Conservation (phyloP, 495 filamentous ascomycete genomes). For the Xylaria acuta region DNA sequence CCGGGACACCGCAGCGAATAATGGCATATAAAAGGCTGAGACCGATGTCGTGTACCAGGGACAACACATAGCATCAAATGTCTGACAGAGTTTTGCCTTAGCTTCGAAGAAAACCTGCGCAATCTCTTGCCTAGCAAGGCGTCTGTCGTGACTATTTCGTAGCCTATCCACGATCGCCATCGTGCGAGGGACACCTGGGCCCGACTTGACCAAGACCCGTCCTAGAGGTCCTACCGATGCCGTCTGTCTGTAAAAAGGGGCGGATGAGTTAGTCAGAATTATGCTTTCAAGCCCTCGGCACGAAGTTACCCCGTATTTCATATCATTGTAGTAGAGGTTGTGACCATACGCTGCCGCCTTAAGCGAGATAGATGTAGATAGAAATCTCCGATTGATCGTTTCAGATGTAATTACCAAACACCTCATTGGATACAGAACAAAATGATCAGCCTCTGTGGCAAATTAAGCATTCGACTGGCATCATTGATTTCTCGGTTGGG, state of each 20-base stretch:
- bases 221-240: not conserved
- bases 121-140: constrained; percentile 36
- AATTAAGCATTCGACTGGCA: not conserved
- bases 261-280: not conserved
- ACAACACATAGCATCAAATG: constrained; percentile 38
- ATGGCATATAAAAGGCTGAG: constrained; percentile 48
- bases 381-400: not conserved
- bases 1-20: constrained; percentile 62
- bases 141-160: constrained; percentile 2
- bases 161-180: not conserved
- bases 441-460: constrained; percentile 4
- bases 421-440: not conserved
- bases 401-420: not conserved
- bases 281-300: not conserved
- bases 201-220: not conserved
- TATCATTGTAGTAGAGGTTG: not conserved
- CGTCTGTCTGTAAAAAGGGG: not conserved
- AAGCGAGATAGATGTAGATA: constrained; percentile 9
- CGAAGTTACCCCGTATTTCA: not conserved
- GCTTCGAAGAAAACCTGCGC: constrained; percentile 49
- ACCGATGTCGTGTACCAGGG: constrained; percentile 55
- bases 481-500: constrained; percentile 2
- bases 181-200: constrained; percentile 2
- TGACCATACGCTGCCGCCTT: constrained; percentile 10
- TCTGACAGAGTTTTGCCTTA: constrained; percentile 57